Conservation (phyloP, 768 basidiomycete species). For the Baorangia bicolor region DNA sequence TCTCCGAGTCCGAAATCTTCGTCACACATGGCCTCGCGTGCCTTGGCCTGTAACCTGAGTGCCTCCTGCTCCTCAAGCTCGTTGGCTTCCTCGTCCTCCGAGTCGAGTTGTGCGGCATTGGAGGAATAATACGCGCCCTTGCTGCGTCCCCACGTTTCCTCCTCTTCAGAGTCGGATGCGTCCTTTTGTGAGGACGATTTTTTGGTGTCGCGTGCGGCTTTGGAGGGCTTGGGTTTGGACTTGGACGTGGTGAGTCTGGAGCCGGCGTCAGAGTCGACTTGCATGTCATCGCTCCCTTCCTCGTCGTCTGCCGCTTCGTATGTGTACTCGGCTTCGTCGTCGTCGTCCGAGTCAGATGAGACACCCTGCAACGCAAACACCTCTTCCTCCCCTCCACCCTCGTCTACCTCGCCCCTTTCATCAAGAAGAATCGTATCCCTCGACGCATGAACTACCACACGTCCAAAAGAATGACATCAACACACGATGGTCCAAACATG, state of each 20-base stretch:
- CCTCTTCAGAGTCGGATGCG: constrained; percentile 37
- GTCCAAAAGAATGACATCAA: background rate
- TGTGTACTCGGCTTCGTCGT: constrained; percentile 42
- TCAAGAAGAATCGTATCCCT: constrained; percentile 79
- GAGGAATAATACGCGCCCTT: constrained; percentile 85
- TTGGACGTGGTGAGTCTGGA: constrained; percentile 7
- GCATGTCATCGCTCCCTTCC: constrained; percentile 22
- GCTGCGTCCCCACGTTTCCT: constrained; percentile 77
- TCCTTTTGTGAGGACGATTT: constrained; percentile 3
- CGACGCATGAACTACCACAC: constrained; percentile 60
- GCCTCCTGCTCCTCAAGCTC: constrained; percentile 90
- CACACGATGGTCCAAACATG: background rate
- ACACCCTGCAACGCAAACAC: constrained; percentile 74
- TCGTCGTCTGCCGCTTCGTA: constrained; percentile 13
- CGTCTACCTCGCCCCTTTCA: constrained; percentile 47
- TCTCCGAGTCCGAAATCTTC: constrained; percentile 94
- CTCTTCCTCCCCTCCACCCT: constrained; percentile 67
- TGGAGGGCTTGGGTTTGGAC: constrained; percentile 11
- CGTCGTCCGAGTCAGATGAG: constrained; percentile 30
- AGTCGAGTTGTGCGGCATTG: constrained; percentile 76
- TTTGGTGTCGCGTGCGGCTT: constrained; percentile 13
- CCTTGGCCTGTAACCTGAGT: constrained; percentile 71
- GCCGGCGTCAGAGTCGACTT: constrained; percentile 14
- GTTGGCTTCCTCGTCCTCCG: constrained; percentile 86
- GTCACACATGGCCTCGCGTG: constrained; percentile 66